Evolutionary conservation across 768 basidiomycete species (phyloP).

Genomic region (Scleroderma bovista): DNA sequence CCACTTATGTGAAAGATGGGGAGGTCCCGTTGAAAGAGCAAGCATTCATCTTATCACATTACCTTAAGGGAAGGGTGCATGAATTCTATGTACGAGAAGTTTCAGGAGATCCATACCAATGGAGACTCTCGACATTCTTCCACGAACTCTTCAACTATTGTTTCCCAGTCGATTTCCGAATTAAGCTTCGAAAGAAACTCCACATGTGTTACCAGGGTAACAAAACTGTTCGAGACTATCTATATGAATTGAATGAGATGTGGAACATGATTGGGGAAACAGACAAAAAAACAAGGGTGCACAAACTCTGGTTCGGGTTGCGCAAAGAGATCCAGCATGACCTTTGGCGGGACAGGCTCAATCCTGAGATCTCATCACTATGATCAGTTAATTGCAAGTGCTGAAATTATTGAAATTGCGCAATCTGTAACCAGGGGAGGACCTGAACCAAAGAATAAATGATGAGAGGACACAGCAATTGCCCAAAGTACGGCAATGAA

Average conservation of each 20-base stretch:
- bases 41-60: constrained; percentile 19
- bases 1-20: constrained; percentile 16
- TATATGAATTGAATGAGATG: no score
- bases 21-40: constrained; percentile 7
- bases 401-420: no score
- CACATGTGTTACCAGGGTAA: constrained; percentile 15
- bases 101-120: constrained; percentile 8
- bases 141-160: constrained; percentile 27
- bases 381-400: no score
- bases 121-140: constrained; percentile 23
- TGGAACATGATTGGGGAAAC: constrained; percentile 22
- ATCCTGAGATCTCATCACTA: no score
- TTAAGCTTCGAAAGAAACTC: constrained; percentile 22
- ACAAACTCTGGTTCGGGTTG: constrained; percentile 32
- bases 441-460: no score
- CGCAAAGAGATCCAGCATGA: constrained; percentile 20
- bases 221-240: constrained; percentile 15
- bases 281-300: constrained; percentile 20
- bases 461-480: no score
- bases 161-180: constrained; percentile 28
- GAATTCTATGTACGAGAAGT: constrained; percentile 25
- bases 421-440: no score
- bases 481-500: no score
- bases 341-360: constrained; percentile 15
- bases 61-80: constrained; percentile 2